Evolutionary conservation across 352 stramenopile genomes (phyloP), one percentile per base, ranked within the genome.

Genomic region (Phytophthora hybrid): DNA sequence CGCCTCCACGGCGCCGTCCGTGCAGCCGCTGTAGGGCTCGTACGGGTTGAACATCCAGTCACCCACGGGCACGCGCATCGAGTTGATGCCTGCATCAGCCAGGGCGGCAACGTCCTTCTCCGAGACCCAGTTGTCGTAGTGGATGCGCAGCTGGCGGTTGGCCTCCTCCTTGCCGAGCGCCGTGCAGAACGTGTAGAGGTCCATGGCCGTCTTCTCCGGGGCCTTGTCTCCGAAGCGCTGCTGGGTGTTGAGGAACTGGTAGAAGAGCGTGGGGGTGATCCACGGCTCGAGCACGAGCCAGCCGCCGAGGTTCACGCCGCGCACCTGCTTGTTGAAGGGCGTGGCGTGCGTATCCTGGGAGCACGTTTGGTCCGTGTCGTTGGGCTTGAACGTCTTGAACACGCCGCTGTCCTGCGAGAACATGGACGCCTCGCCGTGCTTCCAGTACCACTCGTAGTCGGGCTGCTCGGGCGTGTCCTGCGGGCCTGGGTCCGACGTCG

Each of bases 201-300:
- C 96, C 88, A 98, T 97, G 11, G 83, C 96, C 10, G 89, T 96
- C 53, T 93, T 94, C 59, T 93, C 83, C 1, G 84, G 88, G 21
- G 95, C 87, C 51, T 97, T 78, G 66, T 95, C 83, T 9, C 84
- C 85, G 62, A 82, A 92, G 21, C 76, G 77, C 60, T 94, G 84
- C 62, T 93, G 82, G 0, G 84, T 93, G 63, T 73, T 79, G 4
- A 99, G 76, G 81, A 99, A 99, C 76, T 99, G 96, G 83, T 99
- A 99, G 78, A 99, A 99, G 23, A 99, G 77, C 67, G 83, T 92
- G 29, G 97, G 97, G 26, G 95, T 99, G 76, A 99, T 97, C 96
- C 96, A 99, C 18, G 95, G 94, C 82, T 99, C 97, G 29, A 99
- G 80, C n/a, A 99, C 97, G 74, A 99, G 90, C 93, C 93, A 99